Percentiles rank a stretch among this genome's conserved stretches.
Conservation (phyloP, 352 stramenopile genomes). For the Globisporangium barbulae region DNA sequence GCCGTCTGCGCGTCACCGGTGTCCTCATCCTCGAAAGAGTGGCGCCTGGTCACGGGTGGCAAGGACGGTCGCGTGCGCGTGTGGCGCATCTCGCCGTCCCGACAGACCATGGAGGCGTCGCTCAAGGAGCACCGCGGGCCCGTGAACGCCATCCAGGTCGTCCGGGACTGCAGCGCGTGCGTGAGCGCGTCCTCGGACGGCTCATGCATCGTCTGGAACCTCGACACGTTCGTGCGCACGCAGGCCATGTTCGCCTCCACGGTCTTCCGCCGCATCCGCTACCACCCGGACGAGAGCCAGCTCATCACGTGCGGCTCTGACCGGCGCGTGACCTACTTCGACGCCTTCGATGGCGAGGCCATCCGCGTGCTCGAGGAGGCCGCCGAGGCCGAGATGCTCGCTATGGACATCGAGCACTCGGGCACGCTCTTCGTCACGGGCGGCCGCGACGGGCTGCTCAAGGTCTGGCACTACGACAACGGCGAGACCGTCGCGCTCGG, state of each 20-base stretch:
- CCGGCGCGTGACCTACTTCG: constrained; percentile 96
- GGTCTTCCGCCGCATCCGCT: constrained; percentile 92
- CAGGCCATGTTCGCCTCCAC: constrained; percentile 96
- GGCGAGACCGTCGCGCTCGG: constrained; percentile 86
- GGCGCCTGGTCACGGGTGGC: constrained; percentile 92
- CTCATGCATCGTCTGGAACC: constrained; percentile 97
- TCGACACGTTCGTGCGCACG: constrained; percentile 89
- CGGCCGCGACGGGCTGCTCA: constrained; percentile 89
- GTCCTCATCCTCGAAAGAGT: constrained; percentile 47
- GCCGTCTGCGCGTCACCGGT: constrained; percentile 76
- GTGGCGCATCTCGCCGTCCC: constrained; percentile 90
- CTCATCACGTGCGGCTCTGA: constrained; percentile 95
- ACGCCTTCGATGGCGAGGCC: constrained; percentile 92
- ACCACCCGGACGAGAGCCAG: constrained; percentile 96
- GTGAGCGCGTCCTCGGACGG: constrained; percentile 78
- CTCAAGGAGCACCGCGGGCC: constrained; percentile 94
- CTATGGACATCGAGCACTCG: constrained; percentile 90
- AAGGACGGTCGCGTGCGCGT: constrained; percentile 93
- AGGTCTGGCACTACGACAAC: constrained; percentile 97
- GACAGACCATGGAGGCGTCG: constrained; percentile 94
- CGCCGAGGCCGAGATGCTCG: constrained; percentile 86
- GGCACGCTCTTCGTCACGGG: constrained; percentile 92
- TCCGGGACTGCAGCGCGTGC: constrained; percentile 67
- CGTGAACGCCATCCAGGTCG: constrained; percentile 90
- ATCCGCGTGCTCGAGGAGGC: constrained; percentile 95